Evolutionary conservation across 139 green algal genomes (phyloP).

Genomic region (Zygnema cylindricum): DNA sequence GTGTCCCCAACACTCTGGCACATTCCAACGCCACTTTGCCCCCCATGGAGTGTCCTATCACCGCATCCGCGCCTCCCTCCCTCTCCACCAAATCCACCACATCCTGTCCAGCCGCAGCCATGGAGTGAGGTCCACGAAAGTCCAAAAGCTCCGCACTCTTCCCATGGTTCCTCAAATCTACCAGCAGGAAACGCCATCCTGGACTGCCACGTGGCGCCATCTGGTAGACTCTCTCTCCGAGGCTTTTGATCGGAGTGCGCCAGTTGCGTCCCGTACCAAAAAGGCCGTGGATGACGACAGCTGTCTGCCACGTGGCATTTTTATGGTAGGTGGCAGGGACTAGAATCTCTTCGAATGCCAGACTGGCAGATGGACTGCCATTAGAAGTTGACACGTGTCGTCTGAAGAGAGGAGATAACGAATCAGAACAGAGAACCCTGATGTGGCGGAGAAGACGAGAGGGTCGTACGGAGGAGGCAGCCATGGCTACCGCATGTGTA

Average conservation of each 20-base stretch:
- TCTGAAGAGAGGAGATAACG: not conserved
- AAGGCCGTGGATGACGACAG: constrained; percentile 41
- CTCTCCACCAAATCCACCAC: constrained; percentile 62
- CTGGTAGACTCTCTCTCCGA: not conserved
- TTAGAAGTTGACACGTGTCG: not conserved
- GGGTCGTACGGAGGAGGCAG: not conserved
- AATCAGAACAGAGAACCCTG: not conserved
- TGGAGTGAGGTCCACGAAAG: constrained; percentile 74
- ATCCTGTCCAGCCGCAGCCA: constrained; percentile 74
- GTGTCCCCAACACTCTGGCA: constrained; percentile 9
- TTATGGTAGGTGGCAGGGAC: not conserved
- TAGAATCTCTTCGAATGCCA: not conserved
- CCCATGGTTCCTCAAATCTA: constrained; percentile 80
- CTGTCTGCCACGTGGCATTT: not conserved
- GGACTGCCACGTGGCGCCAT: not conserved
- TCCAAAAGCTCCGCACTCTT: constrained; percentile 34
- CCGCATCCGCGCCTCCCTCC: constrained; percentile 54
- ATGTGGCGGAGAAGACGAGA: not conserved
- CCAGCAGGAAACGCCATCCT: constrained; percentile 62
- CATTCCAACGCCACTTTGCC: constrained; percentile 81
- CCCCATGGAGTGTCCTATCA: constrained; percentile 79
- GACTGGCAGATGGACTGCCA: too few relatives aligned
- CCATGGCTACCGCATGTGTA: not conserved
- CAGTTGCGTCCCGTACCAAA: constrained; percentile 48
- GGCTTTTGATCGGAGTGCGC: not conserved